These are phyloP conservation scores for Neocatenulostroma microsporum DNA, from an alignment of 2,329 filamentous ascomycete species.

Conservation along the genomic window DNA sequence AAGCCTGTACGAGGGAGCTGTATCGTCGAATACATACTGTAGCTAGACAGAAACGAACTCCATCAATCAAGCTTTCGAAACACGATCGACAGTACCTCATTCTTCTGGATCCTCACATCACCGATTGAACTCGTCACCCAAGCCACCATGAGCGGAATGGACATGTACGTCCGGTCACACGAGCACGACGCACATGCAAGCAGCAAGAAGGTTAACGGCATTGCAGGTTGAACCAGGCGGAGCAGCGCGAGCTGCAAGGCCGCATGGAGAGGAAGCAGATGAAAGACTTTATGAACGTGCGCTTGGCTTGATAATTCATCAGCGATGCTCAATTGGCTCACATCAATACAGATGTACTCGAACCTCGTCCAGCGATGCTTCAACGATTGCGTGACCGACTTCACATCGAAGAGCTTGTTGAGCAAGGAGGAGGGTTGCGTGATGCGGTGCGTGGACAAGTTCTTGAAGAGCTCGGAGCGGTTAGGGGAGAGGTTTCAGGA, in stretches of 20 bases:
- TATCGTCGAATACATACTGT: too few species aligned
- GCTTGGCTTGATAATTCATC: too few species aligned
- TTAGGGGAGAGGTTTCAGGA: conserved; percentile 85
- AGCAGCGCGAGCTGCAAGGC: conserved; percentile 87
- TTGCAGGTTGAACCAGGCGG: conserved; percentile 60
- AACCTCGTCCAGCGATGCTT: conserved; percentile 84
- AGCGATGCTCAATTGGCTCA: too few species aligned
- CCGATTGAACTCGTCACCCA: too few species aligned
- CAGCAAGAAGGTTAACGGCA: conserved; percentile 5
- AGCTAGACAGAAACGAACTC: too few species aligned
- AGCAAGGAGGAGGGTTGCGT: conserved; percentile 86
- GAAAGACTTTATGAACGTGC: conserved; percentile 96
- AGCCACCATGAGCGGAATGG: conserved; percentile 26
- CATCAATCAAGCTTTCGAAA: too few species aligned
- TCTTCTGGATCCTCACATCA: too few species aligned
- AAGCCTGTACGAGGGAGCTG: too few species aligned
- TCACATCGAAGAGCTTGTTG: conserved; percentile 91
- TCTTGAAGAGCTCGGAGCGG: conserved; percentile 83
- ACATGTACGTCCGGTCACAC: conserved; percentile 17
- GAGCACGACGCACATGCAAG: conserved; percentile 5
- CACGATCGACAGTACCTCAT: too few species aligned
- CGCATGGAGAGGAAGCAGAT: conserved; percentile 98
- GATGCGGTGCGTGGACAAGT: conserved; percentile 91
- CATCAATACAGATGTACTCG: conserved; percentile 59
- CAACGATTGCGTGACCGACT: conserved; percentile 94